phyloP scores from a whole-genome alignment of 2,329 filamentous ascomycete species.

The Teratosphaeria epicoccoides region DNA sequence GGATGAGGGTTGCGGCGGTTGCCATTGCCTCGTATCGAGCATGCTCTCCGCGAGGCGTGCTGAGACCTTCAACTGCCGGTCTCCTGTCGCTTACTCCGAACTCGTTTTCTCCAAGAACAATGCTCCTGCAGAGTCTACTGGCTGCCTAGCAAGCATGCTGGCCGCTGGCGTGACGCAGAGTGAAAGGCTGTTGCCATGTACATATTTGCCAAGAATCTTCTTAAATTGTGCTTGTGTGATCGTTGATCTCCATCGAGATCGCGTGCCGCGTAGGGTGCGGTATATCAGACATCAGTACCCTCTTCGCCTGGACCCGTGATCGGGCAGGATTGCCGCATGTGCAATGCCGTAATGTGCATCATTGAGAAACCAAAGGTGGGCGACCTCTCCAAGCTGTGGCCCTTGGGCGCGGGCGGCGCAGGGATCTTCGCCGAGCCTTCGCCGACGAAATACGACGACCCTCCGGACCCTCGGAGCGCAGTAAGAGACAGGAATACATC shows the following conservation, averaged over 20 bases:
- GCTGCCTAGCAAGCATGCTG: neutral
- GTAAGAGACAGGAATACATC: neutral
- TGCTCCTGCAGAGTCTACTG: no score
- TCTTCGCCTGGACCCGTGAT: neutral
- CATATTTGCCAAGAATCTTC: neutral
- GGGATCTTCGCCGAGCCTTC: neutral
- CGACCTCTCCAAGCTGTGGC: neutral
- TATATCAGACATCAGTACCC: neutral
- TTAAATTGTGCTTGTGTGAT: neutral
- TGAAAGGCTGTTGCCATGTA: neutral
- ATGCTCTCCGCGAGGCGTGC: no score
- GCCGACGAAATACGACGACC: neutral
- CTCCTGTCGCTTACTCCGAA: no score
- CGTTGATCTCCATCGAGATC: neutral
- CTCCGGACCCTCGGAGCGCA: no score
- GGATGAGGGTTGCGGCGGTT: no score
- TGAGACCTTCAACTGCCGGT: no score
- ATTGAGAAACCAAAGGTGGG: neutral
- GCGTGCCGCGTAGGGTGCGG: neutral
- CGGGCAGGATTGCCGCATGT: neutral
- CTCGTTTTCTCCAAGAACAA: no score
- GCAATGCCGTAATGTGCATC: neutral
- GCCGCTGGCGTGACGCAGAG: neutral
- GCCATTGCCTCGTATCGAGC: no score
- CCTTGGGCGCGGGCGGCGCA: neutral